These are phyloP conservation scores for Bretschneidera sinensis DNA, from an alignment of 345 rosid genomes.

Conservation along the genomic window DNA sequence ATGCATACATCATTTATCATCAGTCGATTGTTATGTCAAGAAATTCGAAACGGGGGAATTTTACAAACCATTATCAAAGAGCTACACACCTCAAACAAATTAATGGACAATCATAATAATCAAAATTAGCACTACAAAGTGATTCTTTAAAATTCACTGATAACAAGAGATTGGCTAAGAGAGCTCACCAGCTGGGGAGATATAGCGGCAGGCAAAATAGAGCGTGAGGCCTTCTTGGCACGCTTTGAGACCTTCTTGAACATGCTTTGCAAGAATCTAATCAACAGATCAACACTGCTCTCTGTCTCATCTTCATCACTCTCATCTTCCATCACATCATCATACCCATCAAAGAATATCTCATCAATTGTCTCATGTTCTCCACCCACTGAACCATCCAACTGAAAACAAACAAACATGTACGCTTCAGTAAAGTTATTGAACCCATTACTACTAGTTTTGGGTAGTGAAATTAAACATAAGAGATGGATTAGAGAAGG, in stretches of 20 bases:
- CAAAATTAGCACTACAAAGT: neutral
- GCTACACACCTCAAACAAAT: no score
- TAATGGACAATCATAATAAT: no score
- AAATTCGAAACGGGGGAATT: no score
- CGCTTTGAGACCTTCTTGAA: conserved; percentile 58
- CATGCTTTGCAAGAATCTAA: conserved; percentile 62
- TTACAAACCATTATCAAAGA: no score
- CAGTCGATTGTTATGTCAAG: no score
- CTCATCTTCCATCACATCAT: conserved; percentile 41
- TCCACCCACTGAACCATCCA: conserved; percentile 34
- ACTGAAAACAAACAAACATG: conserved; percentile 20
- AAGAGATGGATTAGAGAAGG: neutral
- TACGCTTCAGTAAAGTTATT: no score
- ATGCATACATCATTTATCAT: no score
- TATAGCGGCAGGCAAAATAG: conserved; percentile 56
- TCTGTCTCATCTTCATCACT: conserved; percentile 54
- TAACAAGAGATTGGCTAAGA: neutral
- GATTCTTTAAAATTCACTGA: neutral
- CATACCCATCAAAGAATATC: conserved; percentile 34
- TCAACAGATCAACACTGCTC: conserved; percentile 65
- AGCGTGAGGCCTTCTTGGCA: conserved; percentile 67
- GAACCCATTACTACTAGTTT: neutral
- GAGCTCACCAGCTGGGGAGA: conserved; percentile 57
- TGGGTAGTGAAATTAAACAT: neutral
- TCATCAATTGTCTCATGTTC: conserved; percentile 33